Percentiles rank a stretch among this genome's conserved stretches.
These are phyloP conservation scores for Pestalotiopsis sp. DNA, from an alignment of 2,329 filamentous ascomycete species.

Conservation along the genomic window DNA sequence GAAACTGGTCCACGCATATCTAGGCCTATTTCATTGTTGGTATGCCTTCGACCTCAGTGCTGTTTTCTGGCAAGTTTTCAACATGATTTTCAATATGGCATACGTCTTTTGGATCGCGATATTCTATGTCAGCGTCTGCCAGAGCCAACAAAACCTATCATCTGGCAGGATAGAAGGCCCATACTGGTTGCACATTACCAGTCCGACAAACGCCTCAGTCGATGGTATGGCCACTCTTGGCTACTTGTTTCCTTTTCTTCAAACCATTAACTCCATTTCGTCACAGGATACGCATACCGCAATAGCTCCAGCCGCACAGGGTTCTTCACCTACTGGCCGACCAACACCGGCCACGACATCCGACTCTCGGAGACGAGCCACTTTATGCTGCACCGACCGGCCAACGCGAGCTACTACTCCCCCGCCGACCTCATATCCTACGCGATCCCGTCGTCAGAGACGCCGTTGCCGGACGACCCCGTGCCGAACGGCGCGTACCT, in stretches of 20 bases:
- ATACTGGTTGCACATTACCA: not conserved
- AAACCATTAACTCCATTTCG: not conserved
- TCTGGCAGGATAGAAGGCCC: not conserved
- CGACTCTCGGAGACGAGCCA: not conserved
- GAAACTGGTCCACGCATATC: not conserved
- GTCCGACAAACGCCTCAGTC: not conserved
- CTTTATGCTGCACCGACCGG: not conserved
- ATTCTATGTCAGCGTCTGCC: not conserved
- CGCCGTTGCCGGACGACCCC: not conserved
- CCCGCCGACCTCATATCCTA: not conserved
- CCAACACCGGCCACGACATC: not conserved
- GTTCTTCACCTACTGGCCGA: not conserved
- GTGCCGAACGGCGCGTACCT: not conserved
- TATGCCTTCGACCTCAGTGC: not conserved
- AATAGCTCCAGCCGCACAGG: not conserved
- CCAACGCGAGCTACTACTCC: not conserved
- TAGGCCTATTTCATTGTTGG: not conserved
- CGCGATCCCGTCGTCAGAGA: not conserved
- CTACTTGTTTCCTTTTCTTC: not conserved
- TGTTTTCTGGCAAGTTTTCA: not conserved
- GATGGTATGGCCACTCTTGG: not conserved
- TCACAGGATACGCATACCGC: not conserved
- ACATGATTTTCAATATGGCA: not conserved
- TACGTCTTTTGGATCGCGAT: not conserved
- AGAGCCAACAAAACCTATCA: not conserved